phyloP scores from a whole-genome alignment of 2,329 filamentous ascomycete species.

The Lachnellula hyalina region DNA sequence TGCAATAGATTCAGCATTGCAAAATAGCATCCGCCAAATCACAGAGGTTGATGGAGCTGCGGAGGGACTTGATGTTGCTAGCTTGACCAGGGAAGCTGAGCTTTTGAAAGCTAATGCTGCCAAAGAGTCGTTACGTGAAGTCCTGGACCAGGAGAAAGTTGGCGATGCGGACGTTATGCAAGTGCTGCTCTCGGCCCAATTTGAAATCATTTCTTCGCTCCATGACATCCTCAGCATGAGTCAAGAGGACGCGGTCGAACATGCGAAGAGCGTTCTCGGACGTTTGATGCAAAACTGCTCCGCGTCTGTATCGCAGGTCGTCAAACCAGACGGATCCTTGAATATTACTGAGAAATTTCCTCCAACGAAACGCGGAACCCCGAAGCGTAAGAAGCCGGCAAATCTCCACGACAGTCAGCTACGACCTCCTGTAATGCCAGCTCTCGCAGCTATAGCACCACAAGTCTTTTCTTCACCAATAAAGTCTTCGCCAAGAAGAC shows the following conservation, averaged over 20 bases:
- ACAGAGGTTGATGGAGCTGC: constrained; percentile 61
- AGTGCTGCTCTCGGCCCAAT: constrained; percentile 80
- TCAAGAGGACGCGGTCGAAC: constrained; percentile 74
- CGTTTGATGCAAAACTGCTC: constrained; percentile 74
- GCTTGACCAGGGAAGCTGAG: constrained; percentile 75
- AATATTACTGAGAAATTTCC: constrained; percentile 60
- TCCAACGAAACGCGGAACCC: constrained; percentile 67
- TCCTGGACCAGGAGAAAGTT: constrained; percentile 78
- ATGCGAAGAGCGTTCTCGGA: constrained; percentile 71
- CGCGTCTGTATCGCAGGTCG: constrained; percentile 70
- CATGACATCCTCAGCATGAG: constrained; percentile 76
- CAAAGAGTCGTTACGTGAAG: constrained; percentile 69
- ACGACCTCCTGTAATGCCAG: constrained; percentile 33
- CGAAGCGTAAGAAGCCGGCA: constrained; percentile 62
- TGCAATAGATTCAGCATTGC: constrained; percentile 78
- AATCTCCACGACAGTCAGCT: constrained; percentile 27
- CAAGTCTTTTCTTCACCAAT: constrained; percentile 55
- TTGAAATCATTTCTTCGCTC: constrained; percentile 82
- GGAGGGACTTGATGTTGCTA: constrained; percentile 64
- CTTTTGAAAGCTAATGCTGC: constrained; percentile 78
- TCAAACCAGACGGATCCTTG: constrained; percentile 77
- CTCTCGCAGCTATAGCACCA: constrained; percentile 31
- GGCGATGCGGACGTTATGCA: constrained; percentile 76
- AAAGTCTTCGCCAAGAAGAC: constrained; percentile 74
- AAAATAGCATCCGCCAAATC: constrained; percentile 77